phyloP scores from a whole-genome alignment of 345 rosid genomes.

The Aurinia saxatilis region DNA sequence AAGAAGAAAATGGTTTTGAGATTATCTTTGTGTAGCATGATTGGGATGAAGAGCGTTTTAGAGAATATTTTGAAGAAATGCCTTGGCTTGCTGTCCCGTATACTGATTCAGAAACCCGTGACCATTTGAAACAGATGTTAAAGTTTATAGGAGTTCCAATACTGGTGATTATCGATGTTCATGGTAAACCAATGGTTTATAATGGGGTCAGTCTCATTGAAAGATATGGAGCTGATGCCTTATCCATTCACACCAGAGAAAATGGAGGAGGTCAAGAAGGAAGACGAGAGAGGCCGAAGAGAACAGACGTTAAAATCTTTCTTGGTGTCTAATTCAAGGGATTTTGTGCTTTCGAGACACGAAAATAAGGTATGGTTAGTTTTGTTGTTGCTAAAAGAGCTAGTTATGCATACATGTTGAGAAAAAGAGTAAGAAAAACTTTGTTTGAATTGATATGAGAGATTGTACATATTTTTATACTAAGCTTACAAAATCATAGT shows the following conservation, averaged over 20 bases:
- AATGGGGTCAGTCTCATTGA: constrained; percentile 42
- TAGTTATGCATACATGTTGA: no score
- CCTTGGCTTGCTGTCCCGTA: constrained; percentile 87
- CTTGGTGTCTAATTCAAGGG: no score
- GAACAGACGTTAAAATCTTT: no score
- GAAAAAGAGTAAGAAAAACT: no score
- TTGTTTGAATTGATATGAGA: no score
- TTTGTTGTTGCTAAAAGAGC: no score
- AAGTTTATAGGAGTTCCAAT: constrained; percentile 67
- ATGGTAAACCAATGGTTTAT: constrained; percentile 39
- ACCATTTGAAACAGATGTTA: constrained; percentile 40
- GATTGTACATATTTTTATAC: no score
- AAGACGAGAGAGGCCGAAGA: no score
- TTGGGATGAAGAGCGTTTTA: constrained; percentile 47
- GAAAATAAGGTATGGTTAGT: no score
- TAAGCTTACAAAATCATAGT: no score
- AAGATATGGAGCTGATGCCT: constrained; percentile 54
- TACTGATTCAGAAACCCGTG: constrained; percentile 48
- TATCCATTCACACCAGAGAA: constrained; percentile 80
- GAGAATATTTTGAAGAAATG: constrained; percentile 60
- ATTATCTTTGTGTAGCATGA: constrained; percentile 49
- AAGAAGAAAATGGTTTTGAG: constrained; percentile 59
- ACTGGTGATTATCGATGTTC: constrained; percentile 58
- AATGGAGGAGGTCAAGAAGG: no score
- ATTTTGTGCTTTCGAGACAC: no score